These are phyloP conservation scores for Closterium sp. DNA, from an alignment of 139 green algal species.

Conservation along the genomic window DNA sequence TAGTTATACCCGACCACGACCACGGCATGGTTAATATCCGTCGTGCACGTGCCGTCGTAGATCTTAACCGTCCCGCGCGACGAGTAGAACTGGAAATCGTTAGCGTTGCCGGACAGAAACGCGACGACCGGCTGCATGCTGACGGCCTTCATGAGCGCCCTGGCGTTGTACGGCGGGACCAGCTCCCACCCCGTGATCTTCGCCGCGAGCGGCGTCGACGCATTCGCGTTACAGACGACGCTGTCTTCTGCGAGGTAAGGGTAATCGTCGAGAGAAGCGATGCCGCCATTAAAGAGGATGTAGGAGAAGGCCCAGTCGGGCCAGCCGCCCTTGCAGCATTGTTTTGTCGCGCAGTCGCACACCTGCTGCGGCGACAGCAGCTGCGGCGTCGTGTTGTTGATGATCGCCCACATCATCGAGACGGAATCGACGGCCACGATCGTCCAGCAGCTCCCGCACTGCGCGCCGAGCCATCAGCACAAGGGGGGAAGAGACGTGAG, in stretches of 20 bases:
- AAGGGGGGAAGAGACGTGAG: background rate
- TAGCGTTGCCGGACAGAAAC: slow-evolving; percentile 63
- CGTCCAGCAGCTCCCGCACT: slow-evolving; percentile 92
- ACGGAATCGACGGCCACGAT: slow-evolving; percentile 85
- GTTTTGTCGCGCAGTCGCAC: slow-evolving; percentile 22
- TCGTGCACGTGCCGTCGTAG: slow-evolving; percentile 11
- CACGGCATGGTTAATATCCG: slow-evolving; percentile 26
- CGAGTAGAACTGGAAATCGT: slow-evolving; percentile 2
- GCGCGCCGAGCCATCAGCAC: slow-evolving; percentile 9
- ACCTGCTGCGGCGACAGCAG: slow-evolving; percentile 34
- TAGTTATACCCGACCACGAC: slow-evolving; percentile 62
- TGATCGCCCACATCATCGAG: slow-evolving; percentile 86
- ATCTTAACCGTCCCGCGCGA: background rate
- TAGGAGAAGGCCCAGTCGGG: slow-evolving; percentile 94
- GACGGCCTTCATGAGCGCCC: slow-evolving; percentile 63
- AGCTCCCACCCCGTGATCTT: slow-evolving; percentile 77
- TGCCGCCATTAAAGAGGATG: slow-evolving; percentile 81
- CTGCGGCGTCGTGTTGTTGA: slow-evolving; percentile 19
- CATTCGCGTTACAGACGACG: background rate
- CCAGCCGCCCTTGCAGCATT: slow-evolving; percentile 86
- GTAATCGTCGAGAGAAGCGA: slow-evolving; percentile 89
- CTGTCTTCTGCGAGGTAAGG: slow-evolving; percentile 67
- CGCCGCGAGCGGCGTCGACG: background rate
- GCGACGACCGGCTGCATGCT: slow-evolving; percentile 82
- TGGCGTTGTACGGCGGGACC: slow-evolving; percentile 67